Conservation (phyloP, 2,329 filamentous ascomycete species). For the Blumeria hordei region DNA sequence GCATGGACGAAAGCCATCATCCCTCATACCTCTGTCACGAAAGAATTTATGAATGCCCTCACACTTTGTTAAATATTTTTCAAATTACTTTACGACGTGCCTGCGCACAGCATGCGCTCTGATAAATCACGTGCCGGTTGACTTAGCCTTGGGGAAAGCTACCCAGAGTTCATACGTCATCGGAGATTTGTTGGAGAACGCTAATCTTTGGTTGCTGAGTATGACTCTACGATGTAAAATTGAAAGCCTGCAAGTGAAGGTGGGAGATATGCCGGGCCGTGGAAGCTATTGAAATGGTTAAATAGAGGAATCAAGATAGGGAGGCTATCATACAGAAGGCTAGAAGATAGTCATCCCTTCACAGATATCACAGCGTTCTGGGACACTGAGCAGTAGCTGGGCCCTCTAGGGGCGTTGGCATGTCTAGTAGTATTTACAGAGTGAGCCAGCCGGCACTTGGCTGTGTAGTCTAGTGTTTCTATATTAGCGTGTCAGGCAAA, state of each 20-base stretch:
- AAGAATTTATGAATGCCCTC: too few relatives aligned
- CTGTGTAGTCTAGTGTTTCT: background rate
- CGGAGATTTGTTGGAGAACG: background rate
- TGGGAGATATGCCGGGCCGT: background rate
- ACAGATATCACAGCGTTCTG: background rate
- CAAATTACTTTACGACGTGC: too few relatives aligned
- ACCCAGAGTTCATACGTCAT: too few relatives aligned
- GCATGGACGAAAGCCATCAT: too few relatives aligned
- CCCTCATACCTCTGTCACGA: too few relatives aligned
- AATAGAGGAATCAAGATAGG: background rate
- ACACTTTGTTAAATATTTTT: too few relatives aligned
- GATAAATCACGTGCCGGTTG: too few relatives aligned
- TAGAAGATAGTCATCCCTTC: background rate
- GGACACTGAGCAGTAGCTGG: background rate
- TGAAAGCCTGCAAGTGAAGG: background rate
- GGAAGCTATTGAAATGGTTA: background rate
- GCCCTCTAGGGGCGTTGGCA: background rate
- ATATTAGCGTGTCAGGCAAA: too few relatives aligned
- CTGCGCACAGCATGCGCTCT: too few relatives aligned
- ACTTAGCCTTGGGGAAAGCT: too few relatives aligned
- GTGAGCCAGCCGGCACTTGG: background rate
- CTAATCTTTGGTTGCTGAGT: background rate
- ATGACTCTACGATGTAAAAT: background rate
- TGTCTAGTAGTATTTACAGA: background rate
- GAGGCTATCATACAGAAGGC: background rate